These are phyloP conservation scores for Pythium phragmitis DNA, from an alignment of 352 stramenopile genomes.

Conservation along the genomic window DNA sequence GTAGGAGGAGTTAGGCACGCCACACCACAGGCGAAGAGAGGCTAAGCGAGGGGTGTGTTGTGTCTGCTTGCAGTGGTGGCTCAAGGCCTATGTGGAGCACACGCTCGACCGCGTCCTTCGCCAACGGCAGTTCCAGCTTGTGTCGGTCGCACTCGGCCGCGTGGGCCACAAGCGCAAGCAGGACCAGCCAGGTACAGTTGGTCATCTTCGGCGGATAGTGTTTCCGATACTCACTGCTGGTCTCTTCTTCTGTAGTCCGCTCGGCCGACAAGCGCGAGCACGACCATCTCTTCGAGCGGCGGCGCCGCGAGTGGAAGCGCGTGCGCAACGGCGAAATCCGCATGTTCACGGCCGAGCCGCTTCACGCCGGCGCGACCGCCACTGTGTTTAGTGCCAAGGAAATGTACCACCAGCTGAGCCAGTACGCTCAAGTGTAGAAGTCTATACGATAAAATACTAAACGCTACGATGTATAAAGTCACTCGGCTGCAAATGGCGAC, in stretches of 20 bases:
- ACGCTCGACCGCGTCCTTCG: slow-evolving; percentile 61
- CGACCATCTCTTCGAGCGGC: slow-evolving; percentile 71
- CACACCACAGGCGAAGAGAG: not conserved
- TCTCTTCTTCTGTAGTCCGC: slow-evolving; percentile 34
- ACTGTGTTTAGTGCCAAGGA: slow-evolving; percentile 74
- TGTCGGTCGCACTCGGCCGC: slow-evolving; percentile 16
- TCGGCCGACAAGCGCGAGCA: slow-evolving; percentile 73
- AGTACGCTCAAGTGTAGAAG: slow-evolving; percentile 62
- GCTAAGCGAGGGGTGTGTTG: not conserved
- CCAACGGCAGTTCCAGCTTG: slow-evolving; percentile 45
- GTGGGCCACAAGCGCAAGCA: slow-evolving; percentile 71
- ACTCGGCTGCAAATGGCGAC: slow-evolving; percentile 68
- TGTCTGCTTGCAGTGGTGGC: slow-evolving; percentile 55
- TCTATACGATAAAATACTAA: slow-evolving; percentile 5
- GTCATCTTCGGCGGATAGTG: not conserved
- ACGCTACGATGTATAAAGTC: not conserved
- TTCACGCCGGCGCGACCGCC: slow-evolving; percentile 65
- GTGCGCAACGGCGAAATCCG: slow-evolving; percentile 62
- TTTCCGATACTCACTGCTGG: not conserved
- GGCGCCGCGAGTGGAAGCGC: slow-evolving; percentile 73
- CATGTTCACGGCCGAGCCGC: slow-evolving; percentile 71
- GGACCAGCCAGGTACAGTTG: slow-evolving; percentile 49
- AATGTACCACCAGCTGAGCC: slow-evolving; percentile 75
- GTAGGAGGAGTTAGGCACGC: not conserved
- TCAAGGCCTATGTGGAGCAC: slow-evolving; percentile 70